These are phyloP conservation scores for Ustilago hordei DNA, from an alignment of 1,284 basidiomycete species.

Conservation along the genomic window DNA sequence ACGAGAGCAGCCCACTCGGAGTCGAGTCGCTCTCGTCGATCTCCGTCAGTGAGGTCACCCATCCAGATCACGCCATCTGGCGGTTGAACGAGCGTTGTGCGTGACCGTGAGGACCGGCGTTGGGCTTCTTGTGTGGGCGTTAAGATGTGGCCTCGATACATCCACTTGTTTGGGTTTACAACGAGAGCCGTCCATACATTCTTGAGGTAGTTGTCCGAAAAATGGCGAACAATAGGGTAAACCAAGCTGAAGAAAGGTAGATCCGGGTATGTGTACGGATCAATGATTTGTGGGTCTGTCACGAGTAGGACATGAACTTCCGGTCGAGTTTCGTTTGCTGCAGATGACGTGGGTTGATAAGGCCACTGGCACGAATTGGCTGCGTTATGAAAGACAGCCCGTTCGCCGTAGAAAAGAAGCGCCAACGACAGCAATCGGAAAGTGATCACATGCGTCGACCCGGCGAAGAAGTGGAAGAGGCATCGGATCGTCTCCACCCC, in stretches of 20 bases:
- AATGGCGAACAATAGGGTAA: conserved; percentile 38
- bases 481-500: conserved; percentile 12
- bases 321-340: conserved; percentile 9
- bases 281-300: conserved; percentile 53
- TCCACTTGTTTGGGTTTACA: conserved; percentile 47
- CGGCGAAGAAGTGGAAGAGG: conserved; percentile 17
- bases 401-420: conserved; percentile 43
- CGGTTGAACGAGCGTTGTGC: conserved; percentile 18
- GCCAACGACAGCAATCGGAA: conserved; percentile 42
- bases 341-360: conserved; percentile 5
- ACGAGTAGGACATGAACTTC: conserved; percentile 40
- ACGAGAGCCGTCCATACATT: conserved; percentile 44
- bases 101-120: not conserved
- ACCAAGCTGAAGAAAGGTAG: conserved; percentile 23
- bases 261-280: conserved; percentile 39
- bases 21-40: conserved; percentile 26
- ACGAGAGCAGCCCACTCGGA: conserved; percentile 34
- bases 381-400: conserved; percentile 37
- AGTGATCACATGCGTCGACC: conserved; percentile 24
- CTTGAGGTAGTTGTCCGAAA: conserved; percentile 52
- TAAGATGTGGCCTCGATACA: conserved; percentile 20
- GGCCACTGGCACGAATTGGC: conserved; percentile 43
- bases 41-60: conserved; percentile 57
- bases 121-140: conserved; percentile 12
- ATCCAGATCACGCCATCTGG: conserved; percentile 54